phyloP scores from a whole-genome alignment of 2,329 filamentous ascomycete genomes.

The Fusarium scirpi region DNA sequence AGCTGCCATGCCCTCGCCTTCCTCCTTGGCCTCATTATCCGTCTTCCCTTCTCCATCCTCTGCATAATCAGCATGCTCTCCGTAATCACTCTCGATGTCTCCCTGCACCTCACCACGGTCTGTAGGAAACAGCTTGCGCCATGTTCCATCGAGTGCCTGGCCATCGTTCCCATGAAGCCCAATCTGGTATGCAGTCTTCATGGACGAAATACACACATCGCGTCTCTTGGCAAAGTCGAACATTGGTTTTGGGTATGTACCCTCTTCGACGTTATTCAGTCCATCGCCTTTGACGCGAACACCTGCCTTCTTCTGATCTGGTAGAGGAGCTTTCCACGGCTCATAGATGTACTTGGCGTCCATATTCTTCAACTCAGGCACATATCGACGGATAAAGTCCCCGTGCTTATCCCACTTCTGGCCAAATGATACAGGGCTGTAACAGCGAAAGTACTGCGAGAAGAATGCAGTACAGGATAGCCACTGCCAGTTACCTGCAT shows the following conservation, averaged over 20 bases:
- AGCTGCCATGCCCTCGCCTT: conserved; percentile 31
- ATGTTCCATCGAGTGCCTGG: conserved; percentile 70
- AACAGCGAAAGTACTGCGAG: conserved; percentile 77
- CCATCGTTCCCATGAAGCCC: conserved; percentile 73
- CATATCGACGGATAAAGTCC: conserved; percentile 71
- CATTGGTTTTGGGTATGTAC: conserved; percentile 79
- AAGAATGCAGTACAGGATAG: conserved; percentile 81
- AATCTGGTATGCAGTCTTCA: conserved; percentile 77
- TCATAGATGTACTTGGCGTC: conserved; percentile 81
- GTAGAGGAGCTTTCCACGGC: conserved; percentile 78
- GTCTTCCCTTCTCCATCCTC: conserved; percentile 43
- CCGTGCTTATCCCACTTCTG: conserved; percentile 82
- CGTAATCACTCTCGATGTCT: conserved; percentile 50
- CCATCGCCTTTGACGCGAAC: conserved; percentile 71
- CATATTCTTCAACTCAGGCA: conserved; percentile 73
- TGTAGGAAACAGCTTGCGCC: conserved; percentile 61
- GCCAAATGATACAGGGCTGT: conserved; percentile 77
- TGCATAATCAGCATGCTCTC: conserved; percentile 50
- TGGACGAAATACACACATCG: conserved; percentile 71
- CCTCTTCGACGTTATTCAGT: conserved; percentile 55
- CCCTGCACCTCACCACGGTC: conserved; percentile 57
- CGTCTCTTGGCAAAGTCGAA: conserved; percentile 77
- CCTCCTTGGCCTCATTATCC: conserved; percentile 33
- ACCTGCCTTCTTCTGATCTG: conserved; percentile 76
- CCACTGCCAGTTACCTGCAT: conserved; percentile 84